Percentiles rank a stretch among this genome's conserved stretches.
These are phyloP conservation scores for Abrus precatorius DNA, from an alignment of 306 rosid species.

Conservation along the genomic window DNA sequence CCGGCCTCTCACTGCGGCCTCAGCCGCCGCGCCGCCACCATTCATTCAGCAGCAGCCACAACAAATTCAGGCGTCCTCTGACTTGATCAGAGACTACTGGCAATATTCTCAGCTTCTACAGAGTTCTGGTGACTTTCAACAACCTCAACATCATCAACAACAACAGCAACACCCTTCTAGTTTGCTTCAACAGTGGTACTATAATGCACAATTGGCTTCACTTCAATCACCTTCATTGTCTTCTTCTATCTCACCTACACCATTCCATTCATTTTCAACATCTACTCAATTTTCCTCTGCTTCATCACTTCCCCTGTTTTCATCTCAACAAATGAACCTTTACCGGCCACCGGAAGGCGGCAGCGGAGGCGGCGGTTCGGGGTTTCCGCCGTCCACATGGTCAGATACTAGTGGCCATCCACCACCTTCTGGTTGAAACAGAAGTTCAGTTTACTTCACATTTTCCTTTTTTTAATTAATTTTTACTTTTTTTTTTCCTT, in stretches of 20 bases:
- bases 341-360: conserved; percentile 55
- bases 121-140: conserved; percentile 63
- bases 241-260: conserved; percentile 45
- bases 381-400: conserved; percentile 66
- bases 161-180: conserved; percentile 42
- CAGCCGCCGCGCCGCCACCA: not conserved
- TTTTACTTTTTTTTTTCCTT: conserved; percentile 17
- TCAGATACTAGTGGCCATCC: conserved; percentile 63
- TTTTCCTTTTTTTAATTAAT: not conserved
- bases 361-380: conserved; percentile 32
- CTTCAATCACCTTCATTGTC: conserved; percentile 62
- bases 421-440: conserved; percentile 67
- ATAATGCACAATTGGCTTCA: conserved; percentile 63
- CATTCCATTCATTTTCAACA: conserved; percentile 48
- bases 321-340: conserved; percentile 57
- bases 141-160: conserved; percentile 36
- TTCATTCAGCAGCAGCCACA: conserved; percentile 43
- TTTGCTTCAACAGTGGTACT: conserved; percentile 68
- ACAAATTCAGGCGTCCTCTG: conserved; percentile 47
- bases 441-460: not conserved
- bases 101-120: conserved; percentile 83
- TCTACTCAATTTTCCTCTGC: conserved; percentile 63
- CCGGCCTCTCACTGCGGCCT: not conserved
- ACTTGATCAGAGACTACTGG: conserved; percentile 63
- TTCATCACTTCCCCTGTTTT: conserved; percentile 68